Base-by-base conservation (phyloP, 306 rosid species). In the Malus orientalis region DNA sequence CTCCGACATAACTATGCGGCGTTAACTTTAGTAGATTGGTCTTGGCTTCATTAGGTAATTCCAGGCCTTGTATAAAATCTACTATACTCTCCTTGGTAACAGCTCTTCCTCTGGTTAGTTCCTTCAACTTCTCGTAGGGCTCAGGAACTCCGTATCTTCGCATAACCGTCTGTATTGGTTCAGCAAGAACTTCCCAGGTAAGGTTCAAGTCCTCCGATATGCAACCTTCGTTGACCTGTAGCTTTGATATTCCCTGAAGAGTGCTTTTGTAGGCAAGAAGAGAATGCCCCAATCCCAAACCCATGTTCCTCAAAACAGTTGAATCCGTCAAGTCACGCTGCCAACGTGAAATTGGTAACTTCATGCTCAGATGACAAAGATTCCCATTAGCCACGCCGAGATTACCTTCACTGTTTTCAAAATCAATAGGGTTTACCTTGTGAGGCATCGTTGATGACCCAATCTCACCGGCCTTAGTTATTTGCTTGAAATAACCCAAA, bases 161-260 rank as follows among this genome's bases (percentile, higher is more conserved):
- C 97, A 95, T 95, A 54, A 95, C 99, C 0, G 97, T 95, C 74
- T 95, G 99, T 74, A 95, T 95, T 66, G 99, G 96, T 81, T 92
- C 99, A 11, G 97, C 98, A 30, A 93, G 98, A 72, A 93, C 90
- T 83, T 93, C 98, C 98, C 98, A 93, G 61, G 96, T 85, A 55
- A 83, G 87, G 83, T 89, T 79, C 89, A 93, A 84, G 79, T 93
- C 98, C 55, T 91, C 96, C 4, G 80, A 81, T 84, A 93, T 74
- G 78, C 92, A 87, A 85, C 84, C 88, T 84, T 84, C 88, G 16
- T 93, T 93, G 62, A 91, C 97, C 93, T 91, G 90, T 74, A 91
- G 97, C 85, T 86, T 91, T 54, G 83, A 66, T 8, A 89, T 87
- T 74, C 93, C 92, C 80, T 89, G 92, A 74, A 91, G 91, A 18